phyloP scores from a whole-genome alignment of 176 grass and related monocot genomes.

The Zoysia pacifica region DNA sequence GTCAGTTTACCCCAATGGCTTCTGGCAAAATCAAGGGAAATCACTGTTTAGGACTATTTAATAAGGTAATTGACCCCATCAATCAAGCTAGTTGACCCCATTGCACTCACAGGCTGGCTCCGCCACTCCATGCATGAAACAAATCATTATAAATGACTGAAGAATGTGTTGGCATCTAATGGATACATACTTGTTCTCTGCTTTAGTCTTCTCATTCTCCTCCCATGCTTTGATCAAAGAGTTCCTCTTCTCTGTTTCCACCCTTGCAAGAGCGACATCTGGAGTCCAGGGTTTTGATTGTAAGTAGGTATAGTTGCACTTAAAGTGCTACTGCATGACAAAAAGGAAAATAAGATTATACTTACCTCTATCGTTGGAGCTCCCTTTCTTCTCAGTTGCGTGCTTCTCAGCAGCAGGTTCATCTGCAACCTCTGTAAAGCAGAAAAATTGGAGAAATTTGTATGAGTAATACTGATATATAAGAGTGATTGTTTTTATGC shows the following conservation, averaged over 20 bases:
- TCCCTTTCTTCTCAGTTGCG: conserved; percentile 52
- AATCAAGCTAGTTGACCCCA: too few species aligned
- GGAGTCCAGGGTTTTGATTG: not conserved
- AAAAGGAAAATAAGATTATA: conserved; percentile 24
- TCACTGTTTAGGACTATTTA: too few species aligned
- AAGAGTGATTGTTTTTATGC: not conserved
- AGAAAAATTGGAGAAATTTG: conserved; percentile 21
- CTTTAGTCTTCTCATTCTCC: conserved; percentile 92
- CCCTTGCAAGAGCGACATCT: conserved; percentile 76
- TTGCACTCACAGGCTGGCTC: too few species aligned
- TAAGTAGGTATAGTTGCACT: conserved; percentile 23
- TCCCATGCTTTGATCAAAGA: conserved; percentile 94
- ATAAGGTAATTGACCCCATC: too few species aligned
- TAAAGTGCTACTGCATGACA: not conserved
- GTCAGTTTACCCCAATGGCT: too few species aligned
- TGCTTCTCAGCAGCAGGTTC: conserved; percentile 66
- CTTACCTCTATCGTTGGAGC: conserved; percentile 83
- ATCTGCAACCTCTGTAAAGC: conserved; percentile 52
- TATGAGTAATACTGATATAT: not conserved
- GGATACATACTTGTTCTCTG: conserved; percentile 70
- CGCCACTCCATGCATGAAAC: conserved; percentile 1
- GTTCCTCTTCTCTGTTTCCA: conserved; percentile 80
- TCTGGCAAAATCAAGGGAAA: too few species aligned
- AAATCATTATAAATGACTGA: conserved; percentile 19
- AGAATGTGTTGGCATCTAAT: not conserved